Evolutionary conservation across 2,329 filamentous ascomycete species (phyloP), one percentile per base, ranked within the genome.

Genomic region (Fusarium verrucosum): DNA sequence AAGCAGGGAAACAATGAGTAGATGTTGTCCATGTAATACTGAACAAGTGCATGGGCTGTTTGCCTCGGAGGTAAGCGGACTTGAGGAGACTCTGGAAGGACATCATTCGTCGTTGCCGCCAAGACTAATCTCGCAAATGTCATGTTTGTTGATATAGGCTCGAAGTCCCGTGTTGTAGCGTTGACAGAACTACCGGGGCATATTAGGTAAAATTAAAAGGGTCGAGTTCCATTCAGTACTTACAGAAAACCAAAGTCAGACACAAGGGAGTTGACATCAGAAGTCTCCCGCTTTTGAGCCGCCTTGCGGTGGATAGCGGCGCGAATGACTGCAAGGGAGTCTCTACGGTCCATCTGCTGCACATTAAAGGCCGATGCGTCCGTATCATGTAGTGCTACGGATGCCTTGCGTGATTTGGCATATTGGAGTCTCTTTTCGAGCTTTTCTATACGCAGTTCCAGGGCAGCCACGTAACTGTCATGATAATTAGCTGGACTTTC

Each of bases 201-300:
- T 40, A 42, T 69, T 42, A 70, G 59, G 23, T 11, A 16, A 17
- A 32, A 26, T 10, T 9, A 10, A 9, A 43, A 20, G n/a, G 16
- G n/a, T 20, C 10, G 10, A 26, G 54, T 16, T 16, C 36, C 22
- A 40, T 23, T 36, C 5, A 42, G 55, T 37, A 41, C 89, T 77
- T 75, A 96, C 88, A 97, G 80, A 72, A 92, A 94, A 50, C 94
- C 94, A 81, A 98, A 97, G 72, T 97, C 94, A 1, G 94, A 96
- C 20, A 97, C 92, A 4, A 98, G 81, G 50, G 95, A 90, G 77
- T 97, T 94, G 50, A 97, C 92, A 75, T 96, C 92, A 0, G 89
- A 91, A 41, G 91, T 90, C 75, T 97, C 94, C 38, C 86, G 82
- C 68, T 80, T 85, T 54, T 83, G 80, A n/a, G 83, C 86, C 17